Evolutionary conservation across 352 stramenopile genomes (phyloP).

Genomic region (Elongisporangium undulatum): DNA sequence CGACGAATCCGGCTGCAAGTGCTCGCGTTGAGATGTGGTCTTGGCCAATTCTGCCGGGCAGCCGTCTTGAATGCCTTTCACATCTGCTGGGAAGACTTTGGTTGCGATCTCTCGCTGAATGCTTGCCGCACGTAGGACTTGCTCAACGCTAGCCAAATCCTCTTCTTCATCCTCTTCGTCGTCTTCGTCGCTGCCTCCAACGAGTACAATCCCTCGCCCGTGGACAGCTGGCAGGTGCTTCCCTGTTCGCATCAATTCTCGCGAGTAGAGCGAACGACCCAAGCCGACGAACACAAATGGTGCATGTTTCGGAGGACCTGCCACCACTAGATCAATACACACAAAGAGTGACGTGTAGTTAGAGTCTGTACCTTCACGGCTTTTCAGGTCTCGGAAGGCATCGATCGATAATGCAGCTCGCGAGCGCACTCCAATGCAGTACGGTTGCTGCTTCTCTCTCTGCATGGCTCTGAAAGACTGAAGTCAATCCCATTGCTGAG

Average conservation of each 20-base stretch:
- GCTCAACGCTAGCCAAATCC: not conserved
- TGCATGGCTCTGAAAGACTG: conserved; percentile 44
- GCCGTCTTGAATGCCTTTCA: not conserved
- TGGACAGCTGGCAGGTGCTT: conserved; percentile 51
- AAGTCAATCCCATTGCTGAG: not conserved
- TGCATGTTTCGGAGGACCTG: conserved; percentile 37
- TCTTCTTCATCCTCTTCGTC: conserved; percentile 43
- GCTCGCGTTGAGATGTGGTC: not conserved
- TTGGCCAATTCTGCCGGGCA: not conserved
- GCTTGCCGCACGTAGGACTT: not conserved
- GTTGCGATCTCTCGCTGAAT: not conserved
- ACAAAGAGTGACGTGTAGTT: too few species aligned
- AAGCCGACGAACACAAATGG: conserved; percentile 58
- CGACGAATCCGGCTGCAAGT: not conserved
- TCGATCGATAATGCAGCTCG: conserved; percentile 28
- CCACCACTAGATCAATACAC: too few species aligned
- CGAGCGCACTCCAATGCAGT: conserved; percentile 49
- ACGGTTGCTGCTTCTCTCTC: conserved; percentile 27
- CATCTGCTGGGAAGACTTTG: not conserved
- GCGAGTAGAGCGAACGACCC: conserved; percentile 59
- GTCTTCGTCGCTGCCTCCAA: conserved; percentile 34
- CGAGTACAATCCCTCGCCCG: conserved; percentile 39
- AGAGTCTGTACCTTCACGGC: conserved; percentile 25
- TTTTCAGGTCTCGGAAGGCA: conserved; percentile 34
- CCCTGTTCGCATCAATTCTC: conserved; percentile 52